Percentiles rank a stretch among this genome's conserved stretches.
phyloP scores from a whole-genome alignment of 768 basidiomycete genomes.

The Tulasnella calospora region DNA sequence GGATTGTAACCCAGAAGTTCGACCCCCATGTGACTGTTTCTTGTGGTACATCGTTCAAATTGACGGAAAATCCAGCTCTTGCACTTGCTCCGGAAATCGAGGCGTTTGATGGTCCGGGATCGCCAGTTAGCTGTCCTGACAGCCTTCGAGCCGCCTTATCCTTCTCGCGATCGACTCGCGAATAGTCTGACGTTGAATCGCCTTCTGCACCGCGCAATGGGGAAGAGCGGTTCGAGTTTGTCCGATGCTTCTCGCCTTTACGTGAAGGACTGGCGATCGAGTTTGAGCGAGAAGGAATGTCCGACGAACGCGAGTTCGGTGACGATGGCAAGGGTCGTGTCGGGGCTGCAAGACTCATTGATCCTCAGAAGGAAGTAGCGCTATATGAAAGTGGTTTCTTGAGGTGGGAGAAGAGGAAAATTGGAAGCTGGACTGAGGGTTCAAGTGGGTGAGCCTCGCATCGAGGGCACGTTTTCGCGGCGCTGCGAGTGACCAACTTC shows the following conservation, averaged over 20 bases:
- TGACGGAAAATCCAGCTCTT: background rate
- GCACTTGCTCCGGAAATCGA: background rate
- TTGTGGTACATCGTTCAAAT: background rate
- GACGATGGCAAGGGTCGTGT: slow-evolving; percentile 23
- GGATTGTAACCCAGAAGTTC: slow-evolving; percentile 91
- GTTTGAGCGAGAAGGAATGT: slow-evolving; percentile 10
- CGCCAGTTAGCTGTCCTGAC: slow-evolving; percentile 5
- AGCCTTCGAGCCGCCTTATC: slow-evolving; percentile 4
- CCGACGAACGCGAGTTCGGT: slow-evolving; percentile 11
- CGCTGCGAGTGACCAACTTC: slow-evolving; percentile 4
- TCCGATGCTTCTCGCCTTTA: slow-evolving; percentile 6
- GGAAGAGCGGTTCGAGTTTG: slow-evolving; percentile 9
- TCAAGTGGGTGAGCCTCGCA: slow-evolving; percentile 5
- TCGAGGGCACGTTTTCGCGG: background rate
- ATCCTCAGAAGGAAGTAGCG: slow-evolving; percentile 1
- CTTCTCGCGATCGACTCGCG: background rate
- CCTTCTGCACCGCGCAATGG: background rate
- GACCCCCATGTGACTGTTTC: slow-evolving; percentile 56
- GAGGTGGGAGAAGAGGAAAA: background rate
- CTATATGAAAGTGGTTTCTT: background rate
- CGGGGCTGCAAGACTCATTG: slow-evolving; percentile 24
- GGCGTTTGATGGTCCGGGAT: slow-evolving; percentile 1
- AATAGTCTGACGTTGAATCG: background rate
- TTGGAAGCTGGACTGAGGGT: slow-evolving; percentile 2
- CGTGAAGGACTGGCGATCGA: slow-evolving; percentile 5